These are phyloP conservation scores for Biancaea sappan DNA, from an alignment of 306 rosid species.

Conservation along the genomic window DNA sequence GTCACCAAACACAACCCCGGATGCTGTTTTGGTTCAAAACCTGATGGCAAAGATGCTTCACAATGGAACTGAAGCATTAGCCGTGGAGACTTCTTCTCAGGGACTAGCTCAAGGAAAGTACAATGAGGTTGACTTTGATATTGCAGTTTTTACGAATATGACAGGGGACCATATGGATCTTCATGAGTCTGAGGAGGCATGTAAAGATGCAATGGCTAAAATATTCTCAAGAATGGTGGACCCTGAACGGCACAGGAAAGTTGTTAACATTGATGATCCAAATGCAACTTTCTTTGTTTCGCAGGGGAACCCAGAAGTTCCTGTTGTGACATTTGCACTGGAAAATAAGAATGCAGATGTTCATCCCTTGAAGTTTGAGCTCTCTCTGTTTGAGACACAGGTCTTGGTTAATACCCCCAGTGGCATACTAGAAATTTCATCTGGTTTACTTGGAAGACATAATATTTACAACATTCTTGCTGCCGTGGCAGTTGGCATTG, in stretches of 20 bases:
- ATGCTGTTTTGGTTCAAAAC: constrained; percentile 82
- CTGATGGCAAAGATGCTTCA: constrained; percentile 95
- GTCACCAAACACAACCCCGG: constrained; percentile 46
- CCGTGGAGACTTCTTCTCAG: constrained; percentile 70
- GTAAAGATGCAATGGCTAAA: constrained; percentile 62
- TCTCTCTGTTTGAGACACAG: constrained; percentile 94
- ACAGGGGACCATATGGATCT: constrained; percentile 55
- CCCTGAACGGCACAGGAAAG: constrained; percentile 82
- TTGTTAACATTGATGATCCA: constrained; percentile 85
- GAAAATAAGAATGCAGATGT: constrained; percentile 89
- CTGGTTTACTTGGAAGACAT: constrained; percentile 90
- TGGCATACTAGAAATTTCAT: constrained; percentile 93
- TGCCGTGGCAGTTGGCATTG: constrained; percentile 89
- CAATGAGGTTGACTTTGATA: constrained; percentile 87
- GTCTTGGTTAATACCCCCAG: constrained; percentile 90
- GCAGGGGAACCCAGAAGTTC: constrained; percentile 77
- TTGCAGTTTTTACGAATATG: constrained; percentile 86
- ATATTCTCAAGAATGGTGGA: constrained; percentile 85
- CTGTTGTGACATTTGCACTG: constrained; percentile 82
- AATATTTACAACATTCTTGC: constrained; percentile 92
- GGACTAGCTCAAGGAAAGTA: constrained; percentile 66
- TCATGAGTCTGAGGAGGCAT: constrained; percentile 59
- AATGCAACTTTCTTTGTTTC: constrained; percentile 68
- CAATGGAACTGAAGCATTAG: constrained; percentile 88
- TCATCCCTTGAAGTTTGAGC: constrained; percentile 82